Evolutionary conservation across 306 rosid genomes (phyloP).

Genomic region (Calophaca sinica): DNA sequence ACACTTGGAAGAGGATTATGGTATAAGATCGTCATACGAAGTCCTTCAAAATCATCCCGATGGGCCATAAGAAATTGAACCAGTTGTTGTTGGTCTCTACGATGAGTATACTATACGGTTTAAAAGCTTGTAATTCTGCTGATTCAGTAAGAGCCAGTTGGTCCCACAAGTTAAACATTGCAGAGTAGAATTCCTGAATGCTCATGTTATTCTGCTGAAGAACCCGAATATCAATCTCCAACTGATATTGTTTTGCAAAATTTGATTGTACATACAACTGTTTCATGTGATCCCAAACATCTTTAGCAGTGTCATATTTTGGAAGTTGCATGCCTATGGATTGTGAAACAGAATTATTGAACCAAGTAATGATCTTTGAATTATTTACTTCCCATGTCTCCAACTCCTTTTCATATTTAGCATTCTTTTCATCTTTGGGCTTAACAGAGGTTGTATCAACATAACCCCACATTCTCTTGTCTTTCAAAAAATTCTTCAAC

Average conservation of each 20-base stretch:
- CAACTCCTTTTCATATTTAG: not conserved
- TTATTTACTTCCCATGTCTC: not conserved
- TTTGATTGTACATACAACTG: not conserved
- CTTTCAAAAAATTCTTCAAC: not conserved
- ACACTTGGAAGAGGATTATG: too few species aligned
- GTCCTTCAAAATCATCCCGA: too few species aligned
- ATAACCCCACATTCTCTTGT: not conserved
- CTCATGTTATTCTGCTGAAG: slow-evolving; percentile 1
- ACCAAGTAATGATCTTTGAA: not conserved
- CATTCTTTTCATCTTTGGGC: not conserved
- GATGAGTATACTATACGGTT: not conserved
- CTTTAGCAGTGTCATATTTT: not conserved
- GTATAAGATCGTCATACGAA: too few species aligned
- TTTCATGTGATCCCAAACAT: not conserved
- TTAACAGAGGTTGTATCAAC: not conserved
- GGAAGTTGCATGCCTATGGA: not conserved
- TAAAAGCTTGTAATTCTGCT: not conserved
- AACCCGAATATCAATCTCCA: not conserved
- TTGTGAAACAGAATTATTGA: not conserved
- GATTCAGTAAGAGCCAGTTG: not conserved
- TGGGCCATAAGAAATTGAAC: too few species aligned
- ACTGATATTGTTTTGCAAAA: not conserved
- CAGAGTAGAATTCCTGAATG: not conserved
- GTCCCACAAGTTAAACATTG: not conserved
- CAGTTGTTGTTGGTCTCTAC: not conserved